These are phyloP conservation scores for Mycena vitilis DNA, from an alignment of 768 basidiomycete genomes.

Conservation along the genomic window DNA sequence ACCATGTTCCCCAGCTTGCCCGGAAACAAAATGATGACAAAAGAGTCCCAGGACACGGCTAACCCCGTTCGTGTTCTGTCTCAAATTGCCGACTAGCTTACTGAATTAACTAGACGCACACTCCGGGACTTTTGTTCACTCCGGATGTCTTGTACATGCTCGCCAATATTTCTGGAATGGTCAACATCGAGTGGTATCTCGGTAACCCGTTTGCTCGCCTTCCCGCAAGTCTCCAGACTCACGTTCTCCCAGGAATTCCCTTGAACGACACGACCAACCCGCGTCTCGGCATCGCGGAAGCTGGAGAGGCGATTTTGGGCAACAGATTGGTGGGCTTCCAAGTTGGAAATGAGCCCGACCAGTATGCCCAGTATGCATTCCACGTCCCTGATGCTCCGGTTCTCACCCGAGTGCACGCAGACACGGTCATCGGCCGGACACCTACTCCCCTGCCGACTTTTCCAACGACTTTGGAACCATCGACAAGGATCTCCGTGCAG, in stretches of 20 bases:
- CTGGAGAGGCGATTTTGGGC: constrained; percentile 76
- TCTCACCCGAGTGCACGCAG: constrained; percentile 6
- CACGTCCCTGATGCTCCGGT: too few relatives aligned
- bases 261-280: constrained; percentile 74
- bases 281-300: constrained; percentile 66
- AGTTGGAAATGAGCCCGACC: constrained; percentile 77
- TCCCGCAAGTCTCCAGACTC: not conserved
- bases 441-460: constrained; percentile 61
- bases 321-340: constrained; percentile 75
- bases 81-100: not conserved
- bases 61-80: constrained; percentile 53
- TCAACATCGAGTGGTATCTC: constrained; percentile 76
- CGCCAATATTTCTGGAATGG: constrained; percentile 68
- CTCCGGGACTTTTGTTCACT: constrained; percentile 75
- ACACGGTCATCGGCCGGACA: constrained; percentile 47
- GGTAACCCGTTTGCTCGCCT: constrained; percentile 45
- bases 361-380: constrained; percentile 54
- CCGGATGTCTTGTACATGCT: constrained; percentile 75
- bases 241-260: constrained; percentile 54
- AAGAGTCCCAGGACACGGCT: constrained; percentile 48
- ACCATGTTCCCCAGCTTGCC: constrained; percentile 53
- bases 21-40: constrained; percentile 57
- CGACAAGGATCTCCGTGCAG: constrained; percentile 55
- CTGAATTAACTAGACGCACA: constrained; percentile 62
- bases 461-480: constrained; percentile 64